A percentile compares a stretch with the other conserved stretches of the same genome.
Evolutionary conservation across 306 rosid genomes (phyloP).

Genomic region (Oemleria cerasiformis): DNA sequence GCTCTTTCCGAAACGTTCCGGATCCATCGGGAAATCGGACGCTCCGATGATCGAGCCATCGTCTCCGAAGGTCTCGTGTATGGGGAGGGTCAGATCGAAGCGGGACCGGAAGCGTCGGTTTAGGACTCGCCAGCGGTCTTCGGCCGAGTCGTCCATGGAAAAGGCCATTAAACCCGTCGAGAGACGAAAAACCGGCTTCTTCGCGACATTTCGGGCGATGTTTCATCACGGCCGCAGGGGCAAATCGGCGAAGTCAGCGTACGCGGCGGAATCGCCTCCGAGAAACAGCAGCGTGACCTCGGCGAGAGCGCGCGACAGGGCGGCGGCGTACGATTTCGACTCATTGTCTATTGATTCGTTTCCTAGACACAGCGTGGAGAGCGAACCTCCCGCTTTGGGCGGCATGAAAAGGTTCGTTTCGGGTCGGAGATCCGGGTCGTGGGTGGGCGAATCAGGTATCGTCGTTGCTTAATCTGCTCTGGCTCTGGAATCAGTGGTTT

Average conservation of each 20-base stretch:
- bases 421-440: conserved; percentile 71
- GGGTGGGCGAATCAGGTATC: conserved; percentile 42
- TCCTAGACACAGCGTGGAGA: conserved; percentile 58
- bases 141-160: conserved; percentile 14
- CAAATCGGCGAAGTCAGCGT: conserved; percentile 22
- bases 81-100: conserved; percentile 90
- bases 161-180: conserved; percentile 35
- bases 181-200: conserved; percentile 51
- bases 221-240: conserved; percentile 46
- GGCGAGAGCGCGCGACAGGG: conserved; percentile 19
- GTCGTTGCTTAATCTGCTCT: conserved; percentile 17
- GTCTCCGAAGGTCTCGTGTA: conserved; percentile 95
- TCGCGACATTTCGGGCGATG: conserved; percentile 49
- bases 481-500: background rate
- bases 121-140: conserved; percentile 45
- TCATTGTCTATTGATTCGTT: conserved; percentile 38
- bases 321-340: conserved; percentile 23
- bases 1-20: conserved; percentile 67
- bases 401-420: conserved; percentile 66
- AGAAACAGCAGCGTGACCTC: conserved; percentile 15
- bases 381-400: conserved; percentile 64
- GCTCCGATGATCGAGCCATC: conserved; percentile 58
- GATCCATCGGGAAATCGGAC: conserved; percentile 56
- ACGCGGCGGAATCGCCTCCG: conserved; percentile 22
- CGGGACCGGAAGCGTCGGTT: conserved; percentile 56